These are phyloP conservation scores for Acrodontium crateriforme DNA, from an alignment of 2,329 filamentous ascomycete genomes.

Conservation along the genomic window DNA sequence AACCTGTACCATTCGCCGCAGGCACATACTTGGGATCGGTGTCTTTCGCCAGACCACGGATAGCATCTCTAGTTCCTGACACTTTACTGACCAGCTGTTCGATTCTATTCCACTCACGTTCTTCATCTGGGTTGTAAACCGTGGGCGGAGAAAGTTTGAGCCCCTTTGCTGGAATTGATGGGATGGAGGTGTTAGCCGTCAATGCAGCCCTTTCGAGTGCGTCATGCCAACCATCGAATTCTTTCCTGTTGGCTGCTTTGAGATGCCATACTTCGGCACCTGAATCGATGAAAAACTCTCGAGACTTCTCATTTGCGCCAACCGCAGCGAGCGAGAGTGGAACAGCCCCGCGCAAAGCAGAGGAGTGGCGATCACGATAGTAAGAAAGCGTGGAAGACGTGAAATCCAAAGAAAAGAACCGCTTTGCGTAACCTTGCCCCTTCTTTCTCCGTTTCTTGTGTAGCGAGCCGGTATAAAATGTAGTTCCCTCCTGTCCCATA, in stretches of 20 bases:
- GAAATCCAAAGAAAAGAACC: slow-evolving; percentile 94
- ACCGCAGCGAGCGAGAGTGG: slow-evolving; percentile 84
- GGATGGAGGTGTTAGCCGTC: slow-evolving; percentile 29
- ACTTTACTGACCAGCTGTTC: slow-evolving; percentile 76
- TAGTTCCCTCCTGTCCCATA: slow-evolving; percentile 23
- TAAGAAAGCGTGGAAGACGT: slow-evolving; percentile 90
- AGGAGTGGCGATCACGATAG: slow-evolving; percentile 88
- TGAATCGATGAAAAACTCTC: slow-evolving; percentile 93
- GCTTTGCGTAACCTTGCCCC: slow-evolving; percentile 80
- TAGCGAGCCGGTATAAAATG: slow-evolving; percentile 70
- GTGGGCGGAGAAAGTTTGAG: slow-evolving; percentile 1
- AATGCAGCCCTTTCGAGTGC: slow-evolving; percentile 69
- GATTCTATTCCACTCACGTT: slow-evolving; percentile 75
- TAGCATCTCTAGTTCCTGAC: slow-evolving; percentile 74
- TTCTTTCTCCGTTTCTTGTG: slow-evolving; percentile 86
- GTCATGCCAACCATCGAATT: slow-evolving; percentile 77
- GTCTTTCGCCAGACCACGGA: slow-evolving; percentile 74
- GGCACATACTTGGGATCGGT: slow-evolving; percentile 51
- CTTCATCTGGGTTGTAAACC: slow-evolving; percentile 40
- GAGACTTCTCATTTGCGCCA: slow-evolving; percentile 71
- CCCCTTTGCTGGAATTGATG: neutral
- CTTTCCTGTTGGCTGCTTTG: slow-evolving; percentile 63
- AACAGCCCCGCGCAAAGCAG: slow-evolving; percentile 80
- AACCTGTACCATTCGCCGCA: slow-evolving; percentile 22
- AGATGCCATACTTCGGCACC: slow-evolving; percentile 96